phyloP scores from a whole-genome alignment of 2,329 filamentous ascomycete genomes.

The Clonostachys solani region DNA sequence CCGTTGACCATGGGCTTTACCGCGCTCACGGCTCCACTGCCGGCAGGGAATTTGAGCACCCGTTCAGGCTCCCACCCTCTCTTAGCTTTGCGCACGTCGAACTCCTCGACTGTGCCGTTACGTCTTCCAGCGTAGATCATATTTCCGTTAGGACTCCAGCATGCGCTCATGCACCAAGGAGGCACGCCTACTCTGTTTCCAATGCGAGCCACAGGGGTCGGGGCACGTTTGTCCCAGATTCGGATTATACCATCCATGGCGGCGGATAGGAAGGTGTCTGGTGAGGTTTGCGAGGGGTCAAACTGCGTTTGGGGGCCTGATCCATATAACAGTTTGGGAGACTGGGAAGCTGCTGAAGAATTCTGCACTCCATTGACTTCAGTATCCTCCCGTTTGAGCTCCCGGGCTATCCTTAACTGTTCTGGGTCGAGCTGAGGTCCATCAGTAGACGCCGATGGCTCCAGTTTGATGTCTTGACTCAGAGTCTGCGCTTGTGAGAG shows the following conservation, averaged over 20 bases:
- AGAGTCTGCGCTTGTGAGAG: no score
- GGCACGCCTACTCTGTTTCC: slow-evolving; percentile 70
- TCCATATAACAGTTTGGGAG: not conserved
- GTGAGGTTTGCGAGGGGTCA: slow-evolving; percentile 33
- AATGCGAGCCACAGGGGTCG: slow-evolving; percentile 75
- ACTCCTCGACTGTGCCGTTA: slow-evolving; percentile 94
- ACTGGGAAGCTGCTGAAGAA: not conserved
- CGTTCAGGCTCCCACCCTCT: slow-evolving; percentile 69
- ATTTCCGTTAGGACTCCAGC: slow-evolving; percentile 95
- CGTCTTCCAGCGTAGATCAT: slow-evolving; percentile 88
- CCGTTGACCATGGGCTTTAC: slow-evolving; percentile 90
- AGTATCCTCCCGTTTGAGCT: slow-evolving; percentile 1
- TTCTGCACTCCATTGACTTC: not conserved
- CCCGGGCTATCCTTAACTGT: not conserved
- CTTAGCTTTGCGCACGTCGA: slow-evolving; percentile 71
- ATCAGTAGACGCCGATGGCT: not conserved
- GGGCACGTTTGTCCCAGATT: slow-evolving; percentile 86
- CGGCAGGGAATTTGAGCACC: slow-evolving; percentile 81
- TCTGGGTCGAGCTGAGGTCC: not conserved
- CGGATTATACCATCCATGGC: slow-evolving; percentile 83
- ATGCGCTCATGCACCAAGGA: slow-evolving; percentile 96
- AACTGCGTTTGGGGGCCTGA: not conserved
- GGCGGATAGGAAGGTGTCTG: slow-evolving; percentile 82
- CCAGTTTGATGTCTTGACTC: not conserved
- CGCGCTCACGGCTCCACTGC: slow-evolving; percentile 85